Evolutionary conservation across 768 basidiomycete species (phyloP).

Genomic region (Suillus discolor): DNA sequence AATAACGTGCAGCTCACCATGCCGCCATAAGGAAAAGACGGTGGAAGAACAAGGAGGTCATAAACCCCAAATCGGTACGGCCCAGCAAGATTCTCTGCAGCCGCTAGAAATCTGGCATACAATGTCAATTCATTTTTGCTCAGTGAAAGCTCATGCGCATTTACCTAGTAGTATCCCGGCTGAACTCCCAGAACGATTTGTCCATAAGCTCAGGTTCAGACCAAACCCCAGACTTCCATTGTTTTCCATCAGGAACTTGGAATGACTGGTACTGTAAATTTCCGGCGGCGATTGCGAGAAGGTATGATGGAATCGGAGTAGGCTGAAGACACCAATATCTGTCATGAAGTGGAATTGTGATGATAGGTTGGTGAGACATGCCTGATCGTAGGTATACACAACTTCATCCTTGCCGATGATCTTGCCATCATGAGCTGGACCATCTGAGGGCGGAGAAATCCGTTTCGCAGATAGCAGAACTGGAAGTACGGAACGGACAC

Average conservation of each 20-base stretch:
- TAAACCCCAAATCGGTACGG: conserved; percentile 59
- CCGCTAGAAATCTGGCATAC: conserved; percentile 42
- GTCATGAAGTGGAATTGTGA: background rate
- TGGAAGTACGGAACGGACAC: conserved; percentile 50
- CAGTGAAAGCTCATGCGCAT: conserved; percentile 5
- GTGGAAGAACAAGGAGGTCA: conserved; percentile 58
- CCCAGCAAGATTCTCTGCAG: conserved; percentile 49
- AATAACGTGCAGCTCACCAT: conserved; percentile 33
- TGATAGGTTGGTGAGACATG: conserved; percentile 17
- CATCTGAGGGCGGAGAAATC: conserved; percentile 47
- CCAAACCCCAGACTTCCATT: conserved; percentile 60
- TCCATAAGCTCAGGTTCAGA: conserved; percentile 59
- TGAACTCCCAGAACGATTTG: conserved; percentile 56
- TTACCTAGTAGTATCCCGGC: conserved; percentile 52
- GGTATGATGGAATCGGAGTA: conserved; percentile 56
- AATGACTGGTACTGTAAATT: conserved; percentile 52
- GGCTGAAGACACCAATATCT: conserved; percentile 34
- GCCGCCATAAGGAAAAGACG: conserved; percentile 61
- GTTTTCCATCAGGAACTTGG: conserved; percentile 40
- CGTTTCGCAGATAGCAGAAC: conserved; percentile 59
- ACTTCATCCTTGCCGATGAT: conserved; percentile 46
- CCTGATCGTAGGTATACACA: conserved; percentile 54
- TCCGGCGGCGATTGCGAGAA: conserved; percentile 62
- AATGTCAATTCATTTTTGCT: background rate
- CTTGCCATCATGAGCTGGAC: conserved; percentile 45